A percentile compares a stretch with the other conserved stretches of the same genome.
These are phyloP conservation scores for Ustanciosporium gigantosporum DNA, from an alignment of 1,284 basidiomycete genomes.

Conservation along the genomic window DNA sequence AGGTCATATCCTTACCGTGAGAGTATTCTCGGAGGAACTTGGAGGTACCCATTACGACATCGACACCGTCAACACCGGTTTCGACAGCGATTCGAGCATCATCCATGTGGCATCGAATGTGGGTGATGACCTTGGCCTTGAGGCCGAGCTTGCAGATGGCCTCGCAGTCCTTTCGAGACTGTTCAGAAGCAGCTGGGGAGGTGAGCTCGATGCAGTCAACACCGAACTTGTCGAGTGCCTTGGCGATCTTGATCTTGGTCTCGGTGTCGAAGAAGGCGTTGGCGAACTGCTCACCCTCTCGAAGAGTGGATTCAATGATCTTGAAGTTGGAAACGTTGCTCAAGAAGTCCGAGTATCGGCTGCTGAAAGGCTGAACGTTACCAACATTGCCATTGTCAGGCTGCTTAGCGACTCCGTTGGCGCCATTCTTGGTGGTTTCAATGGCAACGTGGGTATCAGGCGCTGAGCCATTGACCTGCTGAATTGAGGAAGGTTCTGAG, in stretches of 20 bases:
- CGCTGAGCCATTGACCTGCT: slow-evolving; percentile 47
- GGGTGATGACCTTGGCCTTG: slow-evolving; percentile 95
- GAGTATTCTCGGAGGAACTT: slow-evolving; percentile 99
- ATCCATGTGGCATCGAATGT: slow-evolving; percentile 99
- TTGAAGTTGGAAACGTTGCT: slow-evolving; percentile 62
- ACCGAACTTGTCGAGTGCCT: slow-evolving; percentile 69
- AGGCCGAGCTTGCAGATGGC: slow-evolving; percentile 99
- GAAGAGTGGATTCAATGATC: slow-evolving; percentile 94
- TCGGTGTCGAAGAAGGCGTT: slow-evolving; percentile 99
- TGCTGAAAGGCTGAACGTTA: slow-evolving; percentile 43
- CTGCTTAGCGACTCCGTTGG: slow-evolving; percentile 10
- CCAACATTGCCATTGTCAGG: slow-evolving; percentile 33
- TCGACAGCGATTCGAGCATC: slow-evolving; percentile 98
- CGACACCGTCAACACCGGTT: slow-evolving; percentile 96
- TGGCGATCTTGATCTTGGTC: slow-evolving; percentile 99
- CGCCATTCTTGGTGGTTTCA: slow-evolving; percentile 34
- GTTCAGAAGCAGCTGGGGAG: slow-evolving; percentile 95
- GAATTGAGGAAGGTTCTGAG: slow-evolving; percentile 32
- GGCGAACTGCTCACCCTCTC: slow-evolving; percentile 98
- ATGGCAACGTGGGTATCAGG: slow-evolving; percentile 54
- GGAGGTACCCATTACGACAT: slow-evolving; percentile 98
- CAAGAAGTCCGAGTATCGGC: slow-evolving; percentile 54
- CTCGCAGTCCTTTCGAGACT: slow-evolving; percentile 92
- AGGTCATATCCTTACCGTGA: slow-evolving; percentile 99
- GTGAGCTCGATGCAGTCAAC: slow-evolving; percentile 99